Evolutionary conservation across 306 rosid species (phyloP).

Genomic region (Gastrolobium villosum): DNA sequence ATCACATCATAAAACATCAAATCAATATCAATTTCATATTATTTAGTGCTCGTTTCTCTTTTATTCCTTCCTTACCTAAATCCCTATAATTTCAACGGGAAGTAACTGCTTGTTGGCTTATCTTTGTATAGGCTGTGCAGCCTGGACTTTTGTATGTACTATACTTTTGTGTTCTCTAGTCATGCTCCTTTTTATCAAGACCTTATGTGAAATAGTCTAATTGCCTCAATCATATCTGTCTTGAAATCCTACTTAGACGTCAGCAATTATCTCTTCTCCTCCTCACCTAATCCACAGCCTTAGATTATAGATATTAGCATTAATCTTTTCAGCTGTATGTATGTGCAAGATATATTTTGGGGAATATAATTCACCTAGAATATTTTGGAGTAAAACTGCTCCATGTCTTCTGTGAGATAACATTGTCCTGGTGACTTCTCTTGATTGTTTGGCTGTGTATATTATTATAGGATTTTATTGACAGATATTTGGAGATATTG

Average conservation of each 20-base stretch:
- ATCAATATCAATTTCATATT: too few relatives aligned
- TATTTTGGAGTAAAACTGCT: slow-evolving; percentile 1
- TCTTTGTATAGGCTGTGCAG: neutral
- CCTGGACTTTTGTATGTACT: neutral
- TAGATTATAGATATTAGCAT: neutral
- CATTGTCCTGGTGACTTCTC: neutral
- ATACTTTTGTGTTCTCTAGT: neutral
- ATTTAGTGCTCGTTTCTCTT: too few relatives aligned
- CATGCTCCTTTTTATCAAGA: neutral
- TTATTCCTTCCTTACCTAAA: too few relatives aligned
- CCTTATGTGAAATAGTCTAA: neutral
- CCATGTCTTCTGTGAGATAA: neutral
- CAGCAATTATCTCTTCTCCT: neutral
- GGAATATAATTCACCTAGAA: neutral
- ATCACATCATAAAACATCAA: too few relatives aligned
- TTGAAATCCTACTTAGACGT: neutral
- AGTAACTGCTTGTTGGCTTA: neutral
- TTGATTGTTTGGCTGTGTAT: neutral
- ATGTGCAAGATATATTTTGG: neutral
- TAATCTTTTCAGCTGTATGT: neutral
- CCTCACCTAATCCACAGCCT: neutral
- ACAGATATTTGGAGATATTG: neutral
- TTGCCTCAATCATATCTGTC: neutral
- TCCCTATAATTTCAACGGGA: too few relatives aligned
- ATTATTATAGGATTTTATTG: neutral